A percentile compares a stretch with the other conserved stretches of the same genome.
Conservation (phyloP, 352 stramenopile genomes). For the Phytophthora sp. region DNA sequence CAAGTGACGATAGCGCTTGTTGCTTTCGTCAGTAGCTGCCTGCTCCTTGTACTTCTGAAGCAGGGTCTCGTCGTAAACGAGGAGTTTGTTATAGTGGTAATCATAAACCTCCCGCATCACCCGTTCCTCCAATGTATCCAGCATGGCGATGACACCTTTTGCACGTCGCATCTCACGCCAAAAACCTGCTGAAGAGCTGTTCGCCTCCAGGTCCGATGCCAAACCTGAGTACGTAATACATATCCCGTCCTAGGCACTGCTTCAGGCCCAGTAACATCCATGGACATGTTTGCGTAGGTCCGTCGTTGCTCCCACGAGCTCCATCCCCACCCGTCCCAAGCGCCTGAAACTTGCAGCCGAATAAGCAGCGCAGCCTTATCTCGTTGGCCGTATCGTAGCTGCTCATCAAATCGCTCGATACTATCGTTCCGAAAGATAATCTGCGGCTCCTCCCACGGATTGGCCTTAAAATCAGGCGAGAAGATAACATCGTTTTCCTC, state of each 20-base stretch:
- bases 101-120: conserved; percentile 48
- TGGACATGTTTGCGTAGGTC: conserved; percentile 48
- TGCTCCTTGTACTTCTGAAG: conserved; percentile 22
- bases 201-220: conserved; percentile 30
- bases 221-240: conserved; percentile 54
- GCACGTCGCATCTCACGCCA: conserved; percentile 56
- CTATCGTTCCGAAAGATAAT: conserved; percentile 60
- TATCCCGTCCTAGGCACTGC: conserved; percentile 48
- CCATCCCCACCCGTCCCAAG: conserved; percentile 59
- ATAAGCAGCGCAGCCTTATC: conserved; percentile 60
- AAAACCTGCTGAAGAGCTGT: conserved; percentile 34
- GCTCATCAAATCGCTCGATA: conserved; percentile 58
- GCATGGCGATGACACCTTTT: conserved; percentile 45
- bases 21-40: neutral
- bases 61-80: conserved; percentile 37
- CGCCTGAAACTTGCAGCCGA: conserved; percentile 45
- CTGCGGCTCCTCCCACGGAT: conserved; percentile 64
- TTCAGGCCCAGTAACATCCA: conserved; percentile 34
- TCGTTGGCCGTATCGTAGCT: conserved; percentile 53
- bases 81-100: conserved; percentile 31
- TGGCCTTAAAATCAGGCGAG: conserved; percentile 31
- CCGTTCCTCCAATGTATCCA: conserved; percentile 48
- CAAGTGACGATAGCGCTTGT: conserved; percentile 16
- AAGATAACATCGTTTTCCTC: conserved; percentile 57
- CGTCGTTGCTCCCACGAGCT: conserved; percentile 46